Evolutionary conservation across 169 alveolate genomes (phyloP).

Genomic region (Besnoitia besnoiti): DNA sequence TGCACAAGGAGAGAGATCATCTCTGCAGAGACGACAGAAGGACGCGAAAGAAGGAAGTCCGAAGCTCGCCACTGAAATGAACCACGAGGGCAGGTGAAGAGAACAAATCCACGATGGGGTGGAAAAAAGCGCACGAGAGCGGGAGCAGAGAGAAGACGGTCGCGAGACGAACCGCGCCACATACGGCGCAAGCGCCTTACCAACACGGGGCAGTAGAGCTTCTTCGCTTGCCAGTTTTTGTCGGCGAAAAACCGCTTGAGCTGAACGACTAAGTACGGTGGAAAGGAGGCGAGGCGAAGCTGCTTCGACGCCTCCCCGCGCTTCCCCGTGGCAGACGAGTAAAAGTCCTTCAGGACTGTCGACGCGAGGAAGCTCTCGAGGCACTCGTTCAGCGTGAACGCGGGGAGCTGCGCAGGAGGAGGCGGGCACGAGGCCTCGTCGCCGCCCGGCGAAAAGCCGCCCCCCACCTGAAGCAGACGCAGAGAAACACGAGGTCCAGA

Average conservation of each 20-base stretch:
- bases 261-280: constrained; percentile 76
- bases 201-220: constrained; percentile 74
- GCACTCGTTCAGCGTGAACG: constrained; percentile 49
- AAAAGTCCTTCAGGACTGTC: constrained; percentile 41
- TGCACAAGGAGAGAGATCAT: background rate
- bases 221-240: constrained; percentile 75
- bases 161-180: background rate
- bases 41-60: too few species aligned
- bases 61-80: too few species aligned
- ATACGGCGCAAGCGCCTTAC: constrained; percentile 61
- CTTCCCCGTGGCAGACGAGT: constrained; percentile 58
- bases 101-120: background rate
- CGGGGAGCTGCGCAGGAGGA: constrained; percentile 54
- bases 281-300: constrained; percentile 72
- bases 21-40: too few species aligned
- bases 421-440: constrained; percentile 22
- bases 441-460: background rate
- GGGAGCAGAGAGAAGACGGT: background rate
- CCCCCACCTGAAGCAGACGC: background rate
- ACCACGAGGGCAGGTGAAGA: too few species aligned
- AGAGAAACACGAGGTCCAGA: background rate
- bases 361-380: constrained; percentile 39
- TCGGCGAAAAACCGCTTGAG: constrained; percentile 79
- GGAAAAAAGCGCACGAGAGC: background rate
- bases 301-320: constrained; percentile 63